Evolutionary conservation across 2,329 filamentous ascomycete genomes (phyloP).

Genomic region (Macrophomina pseudophaseolina): DNA sequence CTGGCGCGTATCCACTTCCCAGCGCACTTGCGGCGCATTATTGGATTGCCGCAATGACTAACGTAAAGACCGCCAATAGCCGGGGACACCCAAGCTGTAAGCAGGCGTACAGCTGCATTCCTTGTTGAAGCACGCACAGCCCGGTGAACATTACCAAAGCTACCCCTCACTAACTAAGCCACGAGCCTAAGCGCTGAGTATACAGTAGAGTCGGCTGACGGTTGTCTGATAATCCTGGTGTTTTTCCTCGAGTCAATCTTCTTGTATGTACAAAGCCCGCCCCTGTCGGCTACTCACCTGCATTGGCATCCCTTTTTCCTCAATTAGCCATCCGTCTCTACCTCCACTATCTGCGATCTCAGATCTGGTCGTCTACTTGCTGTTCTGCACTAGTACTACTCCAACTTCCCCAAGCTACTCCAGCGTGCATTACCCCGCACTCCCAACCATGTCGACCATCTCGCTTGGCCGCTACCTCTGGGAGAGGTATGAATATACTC

Average conservation of each 20-base stretch:
- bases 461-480: slow-evolving; percentile 51
- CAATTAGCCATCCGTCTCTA: neutral
- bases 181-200: neutral
- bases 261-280: slow-evolving; percentile 7
- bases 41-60: neutral
- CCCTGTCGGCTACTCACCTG: slow-evolving; percentile 6
- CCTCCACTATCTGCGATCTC: neutral
- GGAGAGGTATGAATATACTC: slow-evolving; percentile 34
- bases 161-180: slow-evolving; percentile 15
- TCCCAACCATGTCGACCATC: slow-evolving; percentile 37
- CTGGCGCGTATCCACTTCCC: no score
- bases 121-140: slow-evolving; percentile 11
- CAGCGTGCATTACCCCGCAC: neutral
- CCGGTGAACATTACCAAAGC: slow-evolving; percentile 11
- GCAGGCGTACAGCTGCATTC: neutral
- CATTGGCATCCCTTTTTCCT: neutral
- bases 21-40: neutral
- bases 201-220: neutral
- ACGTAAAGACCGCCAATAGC: slow-evolving; percentile 19
- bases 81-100: neutral
- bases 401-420: neutral
- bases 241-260: neutral
- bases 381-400: no score
- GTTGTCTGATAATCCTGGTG: neutral
- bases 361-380: neutral